Conservation (phyloP, 148 eudicot genomes). For the Fagopyrum homotropicum region DNA sequence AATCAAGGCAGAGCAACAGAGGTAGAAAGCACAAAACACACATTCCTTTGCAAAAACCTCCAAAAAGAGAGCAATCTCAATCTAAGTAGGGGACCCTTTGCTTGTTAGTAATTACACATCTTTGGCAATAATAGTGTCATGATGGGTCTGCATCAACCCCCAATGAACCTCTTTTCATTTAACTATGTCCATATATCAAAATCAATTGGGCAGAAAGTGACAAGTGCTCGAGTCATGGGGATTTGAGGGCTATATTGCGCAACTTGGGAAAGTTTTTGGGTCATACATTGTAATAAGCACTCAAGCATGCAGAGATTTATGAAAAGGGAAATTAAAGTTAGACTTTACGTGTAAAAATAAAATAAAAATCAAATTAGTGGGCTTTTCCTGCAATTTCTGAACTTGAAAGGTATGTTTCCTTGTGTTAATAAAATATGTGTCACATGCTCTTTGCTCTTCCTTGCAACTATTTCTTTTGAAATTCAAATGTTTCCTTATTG, state of each 20-base stretch:
- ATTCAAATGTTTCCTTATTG: background rate
- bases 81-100: background rate
- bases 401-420: background rate
- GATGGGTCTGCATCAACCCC: slow-evolving; percentile 11
- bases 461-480: background rate
- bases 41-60: background rate
- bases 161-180: background rate
- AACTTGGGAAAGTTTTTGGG: background rate
- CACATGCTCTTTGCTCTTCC: background rate
- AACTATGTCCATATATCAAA: background rate
- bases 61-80: background rate
- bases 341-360: background rate
- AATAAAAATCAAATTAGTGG: background rate
- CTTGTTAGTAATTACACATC: background rate
- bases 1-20: background rate
- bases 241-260: background rate
- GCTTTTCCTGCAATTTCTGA: background rate
- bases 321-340: background rate
- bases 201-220: slow-evolving; percentile 7
- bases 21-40: background rate
- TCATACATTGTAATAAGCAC: too few species aligned
- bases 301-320: background rate
- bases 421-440: background rate
- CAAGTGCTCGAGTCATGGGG: slow-evolving; percentile 7
- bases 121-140: slow-evolving; percentile 9